phyloP scores from a whole-genome alignment of 352 stramenopile species.

The Globisporangium splendens region DNA sequence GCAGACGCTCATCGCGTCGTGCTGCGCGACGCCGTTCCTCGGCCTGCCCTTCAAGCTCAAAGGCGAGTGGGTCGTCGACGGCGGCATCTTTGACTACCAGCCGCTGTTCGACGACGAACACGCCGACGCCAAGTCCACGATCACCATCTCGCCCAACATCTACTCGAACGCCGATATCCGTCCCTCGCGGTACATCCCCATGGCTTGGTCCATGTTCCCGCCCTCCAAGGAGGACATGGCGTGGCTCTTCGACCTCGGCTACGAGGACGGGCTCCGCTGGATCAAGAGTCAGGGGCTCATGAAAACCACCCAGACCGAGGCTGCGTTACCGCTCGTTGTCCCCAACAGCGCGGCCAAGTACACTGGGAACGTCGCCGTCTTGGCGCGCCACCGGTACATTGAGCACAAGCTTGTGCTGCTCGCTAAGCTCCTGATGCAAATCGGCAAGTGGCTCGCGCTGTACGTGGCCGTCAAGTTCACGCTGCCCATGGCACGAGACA shows the following conservation, averaged over 20 bases:
- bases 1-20: slow-evolving; percentile 47
- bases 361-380: neutral
- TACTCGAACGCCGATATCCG: slow-evolving; percentile 50
- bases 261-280: slow-evolving; percentile 40
- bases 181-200: slow-evolving; percentile 54
- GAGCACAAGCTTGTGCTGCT: slow-evolving; percentile 1
- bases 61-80: slow-evolving; percentile 57
- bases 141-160: slow-evolving; percentile 26
- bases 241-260: slow-evolving; percentile 56
- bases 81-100: slow-evolving; percentile 54
- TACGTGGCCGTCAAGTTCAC: neutral
- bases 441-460: neutral
- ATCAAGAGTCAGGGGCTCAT: slow-evolving; percentile 16
- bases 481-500: neutral
- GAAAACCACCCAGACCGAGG: neutral
- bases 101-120: too few species aligned
- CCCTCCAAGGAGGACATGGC: slow-evolving; percentile 40
- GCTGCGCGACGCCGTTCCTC: slow-evolving; percentile 44
- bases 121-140: neutral
- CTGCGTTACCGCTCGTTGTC: neutral
- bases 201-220: slow-evolving; percentile 62
- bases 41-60: slow-evolving; percentile 17
- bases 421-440: neutral
- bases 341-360: neutral
- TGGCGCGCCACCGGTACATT: neutral